Conservation (phyloP, 371 early-diverging fungal species). For the Thermomucor indicae-seudaticae region DNA sequence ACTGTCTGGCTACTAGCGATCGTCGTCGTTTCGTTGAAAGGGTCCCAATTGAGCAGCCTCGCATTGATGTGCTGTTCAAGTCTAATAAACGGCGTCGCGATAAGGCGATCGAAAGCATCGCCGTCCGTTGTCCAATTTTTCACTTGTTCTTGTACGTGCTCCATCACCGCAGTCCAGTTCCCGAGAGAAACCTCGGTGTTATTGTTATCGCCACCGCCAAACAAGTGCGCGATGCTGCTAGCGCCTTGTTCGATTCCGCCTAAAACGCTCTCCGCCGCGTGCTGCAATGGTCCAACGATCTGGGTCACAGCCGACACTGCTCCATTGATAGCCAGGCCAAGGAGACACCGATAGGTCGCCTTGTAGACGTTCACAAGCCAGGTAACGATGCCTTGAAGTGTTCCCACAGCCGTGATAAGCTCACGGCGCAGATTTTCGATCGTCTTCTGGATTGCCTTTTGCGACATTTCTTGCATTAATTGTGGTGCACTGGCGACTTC, state of each 20-base stretch:
- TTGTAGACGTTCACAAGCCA: slow-evolving; percentile 33
- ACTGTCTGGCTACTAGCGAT: too few relatives aligned
- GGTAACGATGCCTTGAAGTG: slow-evolving; percentile 14
- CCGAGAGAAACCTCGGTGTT: slow-evolving; percentile 1
- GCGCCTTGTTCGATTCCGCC: slow-evolving; percentile 6
- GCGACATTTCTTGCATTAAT: not conserved
- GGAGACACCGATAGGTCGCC: slow-evolving; percentile 33
- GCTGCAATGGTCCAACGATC: slow-evolving; percentile 23
- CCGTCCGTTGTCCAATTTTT: slow-evolving; percentile 20
- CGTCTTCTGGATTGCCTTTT: slow-evolving; percentile 4
- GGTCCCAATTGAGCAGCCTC: not conserved
- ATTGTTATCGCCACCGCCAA: too few relatives aligned
- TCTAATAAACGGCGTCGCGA: slow-evolving; percentile 20
- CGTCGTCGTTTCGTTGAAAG: not conserved
- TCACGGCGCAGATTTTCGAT: slow-evolving; percentile 19
- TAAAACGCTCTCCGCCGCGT: slow-evolving; percentile 17
- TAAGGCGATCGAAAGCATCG: slow-evolving; percentile 7
- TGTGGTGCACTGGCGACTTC: not conserved
- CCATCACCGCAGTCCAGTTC: slow-evolving; percentile 23
- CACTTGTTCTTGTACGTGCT: slow-evolving; percentile 14
- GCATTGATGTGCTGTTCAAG: slow-evolving; percentile 19
- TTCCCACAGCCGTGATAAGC: slow-evolving; percentile 4
- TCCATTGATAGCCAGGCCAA: slow-evolving; percentile 25
- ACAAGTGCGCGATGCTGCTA: not conserved
- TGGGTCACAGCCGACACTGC: slow-evolving; percentile 16